phyloP scores from a whole-genome alignment of 805 yeast genomes.

The Monosporozyma unispora region DNA sequence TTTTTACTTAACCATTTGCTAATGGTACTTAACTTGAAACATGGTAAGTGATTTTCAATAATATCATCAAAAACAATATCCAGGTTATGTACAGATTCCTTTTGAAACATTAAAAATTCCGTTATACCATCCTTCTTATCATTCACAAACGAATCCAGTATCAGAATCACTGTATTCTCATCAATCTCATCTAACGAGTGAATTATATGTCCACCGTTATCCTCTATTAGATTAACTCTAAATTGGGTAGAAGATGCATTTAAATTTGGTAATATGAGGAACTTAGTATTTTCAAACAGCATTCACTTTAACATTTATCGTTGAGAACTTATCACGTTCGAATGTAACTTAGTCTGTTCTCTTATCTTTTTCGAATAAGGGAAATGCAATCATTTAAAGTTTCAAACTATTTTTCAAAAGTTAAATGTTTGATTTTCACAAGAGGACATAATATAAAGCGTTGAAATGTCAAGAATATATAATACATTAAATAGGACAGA shows the following conservation, averaged over 20 bases:
- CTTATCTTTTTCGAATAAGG: not conserved
- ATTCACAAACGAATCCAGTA: slow-evolving; percentile 22
- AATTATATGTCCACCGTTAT: slow-evolving; percentile 18
- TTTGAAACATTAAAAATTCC: slow-evolving; percentile 12
- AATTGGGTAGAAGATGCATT: slow-evolving; percentile 9
- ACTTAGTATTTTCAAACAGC: slow-evolving; percentile 5
- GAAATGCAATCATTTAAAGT: not conserved
- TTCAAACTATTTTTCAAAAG: not conserved
- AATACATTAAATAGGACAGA: not conserved
- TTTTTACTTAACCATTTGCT: slow-evolving; percentile 13
- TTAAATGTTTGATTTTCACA: not conserved
- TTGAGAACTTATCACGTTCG: not conserved
- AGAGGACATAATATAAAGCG: too few species aligned
- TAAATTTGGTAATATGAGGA: slow-evolving; percentile 18
- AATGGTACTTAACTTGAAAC: slow-evolving; percentile 11
- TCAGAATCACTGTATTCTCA: slow-evolving; percentile 9
- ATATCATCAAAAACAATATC: not conserved
- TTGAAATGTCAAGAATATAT: too few species aligned
- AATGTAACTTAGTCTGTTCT: not conserved
- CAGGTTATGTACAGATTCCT: slow-evolving; percentile 14
- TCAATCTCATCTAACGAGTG: slow-evolving; percentile 4
- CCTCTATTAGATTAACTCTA: slow-evolving; percentile 10
- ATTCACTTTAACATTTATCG: not conserved
- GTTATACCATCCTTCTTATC: slow-evolving; percentile 6
- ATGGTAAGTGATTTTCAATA: slow-evolving; percentile 4